A percentile compares a stretch with the other conserved stretches of the same genome.
phyloP scores from a whole-genome alignment of 148 eudicot species.

The Nepenthes gracilis region DNA sequence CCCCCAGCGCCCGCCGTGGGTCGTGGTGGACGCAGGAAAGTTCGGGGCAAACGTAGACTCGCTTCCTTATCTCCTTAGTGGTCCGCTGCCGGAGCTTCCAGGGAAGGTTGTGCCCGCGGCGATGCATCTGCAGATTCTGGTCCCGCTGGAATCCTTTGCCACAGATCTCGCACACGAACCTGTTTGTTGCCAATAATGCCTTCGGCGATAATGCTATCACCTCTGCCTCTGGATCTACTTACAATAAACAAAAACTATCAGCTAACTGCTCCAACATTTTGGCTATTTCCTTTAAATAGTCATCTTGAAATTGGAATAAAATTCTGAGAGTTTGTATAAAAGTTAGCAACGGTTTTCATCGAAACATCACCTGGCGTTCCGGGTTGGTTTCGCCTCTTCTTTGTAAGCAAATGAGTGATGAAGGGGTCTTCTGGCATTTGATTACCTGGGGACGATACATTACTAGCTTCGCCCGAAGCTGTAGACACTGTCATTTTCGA shows the following conservation, averaged over 20 bases:
- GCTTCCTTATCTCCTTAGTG: conserved; percentile 29
- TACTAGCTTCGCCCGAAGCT: conserved; percentile 21
- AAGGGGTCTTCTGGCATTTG: conserved; percentile 5
- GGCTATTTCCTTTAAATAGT: not conserved
- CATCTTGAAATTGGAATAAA: not conserved
- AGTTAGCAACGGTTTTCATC: not conserved
- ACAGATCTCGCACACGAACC: conserved; percentile 70
- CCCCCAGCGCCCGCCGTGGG: conserved; percentile 38
- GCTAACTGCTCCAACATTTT: not conserved
- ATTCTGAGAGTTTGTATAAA: not conserved
- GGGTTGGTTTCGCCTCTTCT: conserved; percentile 58
- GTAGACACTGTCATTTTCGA: conserved; percentile 6
- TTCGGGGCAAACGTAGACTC: conserved; percentile 69
- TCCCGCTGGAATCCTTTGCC: conserved; percentile 70
- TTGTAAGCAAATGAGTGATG: conserved; percentile 7
- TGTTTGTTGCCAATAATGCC: conserved; percentile 47
- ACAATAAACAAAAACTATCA: not conserved
- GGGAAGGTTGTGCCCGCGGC: conserved; percentile 72
- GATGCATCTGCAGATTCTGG: conserved; percentile 64
- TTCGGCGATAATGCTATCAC: conserved; percentile 69
- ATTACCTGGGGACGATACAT: conserved; percentile 14
- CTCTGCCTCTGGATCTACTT: conserved; percentile 66
- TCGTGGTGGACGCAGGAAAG: conserved; percentile 53
- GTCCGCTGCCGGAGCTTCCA: conserved; percentile 61
- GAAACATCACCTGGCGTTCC: conserved; percentile 55